Evolutionary conservation across 75 land plant genomes (phyloP).

Genomic region (Sequoia sempervirens): DNA sequence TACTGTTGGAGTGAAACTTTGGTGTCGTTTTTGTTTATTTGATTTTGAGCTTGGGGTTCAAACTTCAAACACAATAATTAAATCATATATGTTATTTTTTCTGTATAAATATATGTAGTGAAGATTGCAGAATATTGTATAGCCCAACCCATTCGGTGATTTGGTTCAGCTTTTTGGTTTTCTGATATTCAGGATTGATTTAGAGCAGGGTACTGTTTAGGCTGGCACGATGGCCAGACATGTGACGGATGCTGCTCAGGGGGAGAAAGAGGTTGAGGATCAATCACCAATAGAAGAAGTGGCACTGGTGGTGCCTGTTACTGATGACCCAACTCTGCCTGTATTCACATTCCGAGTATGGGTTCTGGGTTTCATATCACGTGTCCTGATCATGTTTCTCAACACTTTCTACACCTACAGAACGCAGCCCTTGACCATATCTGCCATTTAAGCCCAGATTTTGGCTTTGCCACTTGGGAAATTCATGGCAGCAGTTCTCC

Average conservation of each 20-base stretch:
- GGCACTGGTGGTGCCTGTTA: constrained; percentile 48
- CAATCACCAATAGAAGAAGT: constrained; percentile 57
- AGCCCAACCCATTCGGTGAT: background rate
- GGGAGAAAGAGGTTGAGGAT: constrained; percentile 20
- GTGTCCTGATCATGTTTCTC: constrained; percentile 40
- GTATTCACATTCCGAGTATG: constrained; percentile 58
- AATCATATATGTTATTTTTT: background rate
- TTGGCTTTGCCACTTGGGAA: constrained; percentile 42
- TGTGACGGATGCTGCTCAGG: background rate
- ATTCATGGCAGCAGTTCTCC: constrained; percentile 48
- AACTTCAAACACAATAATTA: background rate
- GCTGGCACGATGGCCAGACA: background rate
- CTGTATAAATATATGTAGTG: background rate
- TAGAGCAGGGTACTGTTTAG: background rate
- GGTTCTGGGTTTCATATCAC: constrained; percentile 37
- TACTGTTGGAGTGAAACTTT: background rate
- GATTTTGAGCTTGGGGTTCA: background rate
- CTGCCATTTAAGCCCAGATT: constrained; percentile 43
- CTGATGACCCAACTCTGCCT: constrained; percentile 48
- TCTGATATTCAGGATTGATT: background rate
- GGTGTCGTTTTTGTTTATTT: background rate
- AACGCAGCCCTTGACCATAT: constrained; percentile 49
- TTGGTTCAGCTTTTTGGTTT: background rate
- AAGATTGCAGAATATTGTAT: background rate
- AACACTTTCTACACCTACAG: constrained; percentile 56